A percentile compares a stretch with the other conserved stretches of the same genome.
Conservation (phyloP, 192 early-diverging fungal species). For the Linnemannia schmuckeri region DNA sequence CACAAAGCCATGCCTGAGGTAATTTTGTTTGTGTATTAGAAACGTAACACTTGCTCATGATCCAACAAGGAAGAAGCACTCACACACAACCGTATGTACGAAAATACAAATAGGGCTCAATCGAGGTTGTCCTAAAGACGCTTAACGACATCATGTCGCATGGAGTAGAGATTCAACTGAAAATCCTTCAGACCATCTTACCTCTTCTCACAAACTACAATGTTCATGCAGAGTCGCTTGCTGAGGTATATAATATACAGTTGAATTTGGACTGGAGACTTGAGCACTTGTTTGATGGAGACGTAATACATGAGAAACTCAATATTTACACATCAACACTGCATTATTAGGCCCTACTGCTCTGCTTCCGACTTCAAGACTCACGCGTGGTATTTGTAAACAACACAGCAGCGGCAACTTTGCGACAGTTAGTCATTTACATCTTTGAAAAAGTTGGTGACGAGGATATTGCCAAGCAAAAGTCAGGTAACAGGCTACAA, state of each 20-base stretch:
- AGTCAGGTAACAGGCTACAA: slow-evolving; percentile 32
- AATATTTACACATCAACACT: not conserved
- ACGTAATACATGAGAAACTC: not conserved
- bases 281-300: not conserved
- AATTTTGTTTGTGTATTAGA: not conserved
- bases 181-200: slow-evolving; percentile 91
- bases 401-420: slow-evolving; percentile 89
- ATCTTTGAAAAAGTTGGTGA: slow-evolving; percentile 86
- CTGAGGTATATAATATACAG: slow-evolving; percentile 68
- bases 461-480: slow-evolving; percentile 65
- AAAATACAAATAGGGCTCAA: slow-evolving; percentile 54
- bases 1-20: slow-evolving; percentile 82
- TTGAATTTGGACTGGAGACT: not conserved
- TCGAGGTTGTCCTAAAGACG: slow-evolving; percentile 74
- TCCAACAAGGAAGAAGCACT: not conserved
- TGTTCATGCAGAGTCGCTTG: slow-evolving; percentile 86
- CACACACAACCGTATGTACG: not conserved
- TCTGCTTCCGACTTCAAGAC: slow-evolving; percentile 89
- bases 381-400: slow-evolving; percentile 84
- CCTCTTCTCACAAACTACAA: slow-evolving; percentile 89
- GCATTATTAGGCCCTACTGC: slow-evolving; percentile 71
- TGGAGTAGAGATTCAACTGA: slow-evolving; percentile 91
- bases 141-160: slow-evolving; percentile 77
- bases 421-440: slow-evolving; percentile 86
- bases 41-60: not conserved